Evolutionary conservation across 164 flowering plant species (phyloP).

Genomic region (Stephania japonica): DNA sequence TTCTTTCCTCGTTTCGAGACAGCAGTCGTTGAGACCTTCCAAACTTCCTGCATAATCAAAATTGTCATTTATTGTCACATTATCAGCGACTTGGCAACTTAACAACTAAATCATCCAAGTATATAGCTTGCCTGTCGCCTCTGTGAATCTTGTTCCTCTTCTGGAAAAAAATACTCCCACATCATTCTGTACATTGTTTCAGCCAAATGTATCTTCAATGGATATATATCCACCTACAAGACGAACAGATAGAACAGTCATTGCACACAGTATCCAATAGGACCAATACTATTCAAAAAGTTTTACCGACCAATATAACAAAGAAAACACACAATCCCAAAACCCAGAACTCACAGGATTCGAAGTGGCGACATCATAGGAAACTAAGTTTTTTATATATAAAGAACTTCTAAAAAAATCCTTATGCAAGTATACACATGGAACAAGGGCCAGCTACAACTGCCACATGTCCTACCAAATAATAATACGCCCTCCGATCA

Average conservation of each 20-base stretch:
- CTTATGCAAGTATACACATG: too few species aligned
- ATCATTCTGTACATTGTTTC: slow-evolving; percentile 92
- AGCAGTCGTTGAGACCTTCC: slow-evolving; percentile 96
- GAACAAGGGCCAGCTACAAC: too few species aligned
- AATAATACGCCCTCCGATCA: too few species aligned
- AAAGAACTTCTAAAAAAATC: too few species aligned
- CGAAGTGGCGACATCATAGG: background rate
- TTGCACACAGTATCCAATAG: background rate
- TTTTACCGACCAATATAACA: background rate
- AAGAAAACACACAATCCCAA: background rate
- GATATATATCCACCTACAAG: slow-evolving; percentile 86
- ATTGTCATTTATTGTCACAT: background rate
- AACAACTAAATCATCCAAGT: background rate
- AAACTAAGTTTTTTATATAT: too few species aligned
- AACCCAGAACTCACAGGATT: background rate
- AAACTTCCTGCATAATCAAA: slow-evolving; percentile 67
- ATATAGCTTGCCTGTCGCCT: slow-evolving; percentile 68
- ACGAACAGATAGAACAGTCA: background rate
- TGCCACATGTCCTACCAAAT: too few species aligned
- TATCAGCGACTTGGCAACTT: background rate
- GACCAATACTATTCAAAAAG: background rate
- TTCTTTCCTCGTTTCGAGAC: slow-evolving; percentile 75
- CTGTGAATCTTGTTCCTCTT: slow-evolving; percentile 98
- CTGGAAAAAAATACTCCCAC: slow-evolving; percentile 96
- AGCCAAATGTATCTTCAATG: slow-evolving; percentile 90